Evolutionary conservation across 2,329 filamentous ascomycete genomes (phyloP), one percentile per base, ranked within the genome.

Genomic region (Whalleya microplaca): DNA sequence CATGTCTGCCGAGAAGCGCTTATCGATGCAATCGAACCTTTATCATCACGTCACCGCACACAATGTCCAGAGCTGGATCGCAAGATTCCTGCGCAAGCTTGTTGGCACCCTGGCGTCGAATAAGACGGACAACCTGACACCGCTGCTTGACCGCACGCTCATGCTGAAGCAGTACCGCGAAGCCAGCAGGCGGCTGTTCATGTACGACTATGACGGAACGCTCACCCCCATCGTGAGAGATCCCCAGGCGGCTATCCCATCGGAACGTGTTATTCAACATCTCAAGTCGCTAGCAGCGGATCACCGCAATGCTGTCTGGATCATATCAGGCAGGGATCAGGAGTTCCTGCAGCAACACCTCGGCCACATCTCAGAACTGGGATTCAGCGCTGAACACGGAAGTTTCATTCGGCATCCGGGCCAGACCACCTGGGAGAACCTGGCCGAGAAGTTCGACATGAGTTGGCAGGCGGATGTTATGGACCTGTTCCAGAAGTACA

Each of bases 151-250:
- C 71, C 87, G 87, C 37, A 80, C 86, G 2, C 80, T 85, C 60
- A 75, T 97, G 63, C 78, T 96, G 40, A 78, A 82, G 52, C 87
- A 88, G 58, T 98, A 97, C 74, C 85, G 86, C 58, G 78, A 83
- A 41, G 87, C 92, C 2, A 84, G 84, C 60, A 91, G 90, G 75
- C 87, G 95, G 10, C 80, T 99, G 2, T 96, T 98, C 79, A 94
- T 99, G 91, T 97, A 98, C 71, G 95, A 99, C 76, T 99, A 99
- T 69, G 95, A 99, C 72, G 95, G 95, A 46, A 99, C 95, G 0
- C 83, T 99, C 52, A 98, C 95, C 2, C 91, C 93, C 0, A 98
- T 99, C 66, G 95, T 98, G 53, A 89, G 90, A 65, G 92, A 98
- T 69, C 95, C 95, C 1, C 88, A 89, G 64, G 88, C 92, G 4